A percentile compares a stretch with the other conserved stretches of the same genome.
Conservation (phyloP, 2,329 filamentous ascomycete genomes). For the Rhytidhysteron rufulum region DNA sequence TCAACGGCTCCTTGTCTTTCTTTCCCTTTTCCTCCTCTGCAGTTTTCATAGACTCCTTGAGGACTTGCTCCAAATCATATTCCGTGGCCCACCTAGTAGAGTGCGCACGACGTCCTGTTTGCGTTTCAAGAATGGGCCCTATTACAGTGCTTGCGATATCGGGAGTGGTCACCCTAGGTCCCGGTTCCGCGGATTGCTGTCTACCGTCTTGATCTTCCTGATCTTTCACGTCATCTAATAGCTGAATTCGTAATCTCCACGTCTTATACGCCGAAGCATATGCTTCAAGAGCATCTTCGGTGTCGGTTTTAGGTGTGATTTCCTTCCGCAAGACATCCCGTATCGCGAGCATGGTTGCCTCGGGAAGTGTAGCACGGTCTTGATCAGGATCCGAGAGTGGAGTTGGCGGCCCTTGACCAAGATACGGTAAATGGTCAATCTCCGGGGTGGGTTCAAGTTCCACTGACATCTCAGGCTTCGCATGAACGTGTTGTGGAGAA, state of each 20-base stretch:
- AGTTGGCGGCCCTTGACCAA: slow-evolving; percentile 41
- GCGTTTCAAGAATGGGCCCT: slow-evolving; percentile 23
- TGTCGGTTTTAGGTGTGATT: slow-evolving; percentile 24
- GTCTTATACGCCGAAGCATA: slow-evolving; percentile 38
- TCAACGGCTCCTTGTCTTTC: slow-evolving; percentile 56
- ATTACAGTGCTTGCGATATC: slow-evolving; percentile 38
- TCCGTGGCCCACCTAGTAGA: slow-evolving; percentile 51
- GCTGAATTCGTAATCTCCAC: slow-evolving; percentile 40
- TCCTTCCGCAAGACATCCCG: slow-evolving; percentile 29
- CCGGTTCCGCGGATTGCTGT: slow-evolving; percentile 32
- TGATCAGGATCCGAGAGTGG: slow-evolving; percentile 42
- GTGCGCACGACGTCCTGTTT: slow-evolving; percentile 27
- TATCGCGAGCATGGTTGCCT: slow-evolving; percentile 33
- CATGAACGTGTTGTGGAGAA: slow-evolving; percentile 27
- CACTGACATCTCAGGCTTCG: slow-evolving; percentile 24
- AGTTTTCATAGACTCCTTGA: slow-evolving; percentile 64
- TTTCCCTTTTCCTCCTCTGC: slow-evolving; percentile 70
- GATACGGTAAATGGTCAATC: slow-evolving; percentile 42
- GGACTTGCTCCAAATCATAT: slow-evolving; percentile 66
- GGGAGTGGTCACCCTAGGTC: slow-evolving; percentile 38
- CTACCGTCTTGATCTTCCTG: slow-evolving; percentile 31
- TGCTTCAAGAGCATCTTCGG: slow-evolving; percentile 25
- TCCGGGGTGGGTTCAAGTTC: slow-evolving; percentile 39
- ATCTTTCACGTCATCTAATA: slow-evolving; percentile 39
- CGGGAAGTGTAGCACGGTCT: slow-evolving; percentile 34